Percentiles rank a stretch among this genome's conserved stretches.
Conservation (phyloP, 1,284 basidiomycete species). For the Leccinum ambiguum region DNA sequence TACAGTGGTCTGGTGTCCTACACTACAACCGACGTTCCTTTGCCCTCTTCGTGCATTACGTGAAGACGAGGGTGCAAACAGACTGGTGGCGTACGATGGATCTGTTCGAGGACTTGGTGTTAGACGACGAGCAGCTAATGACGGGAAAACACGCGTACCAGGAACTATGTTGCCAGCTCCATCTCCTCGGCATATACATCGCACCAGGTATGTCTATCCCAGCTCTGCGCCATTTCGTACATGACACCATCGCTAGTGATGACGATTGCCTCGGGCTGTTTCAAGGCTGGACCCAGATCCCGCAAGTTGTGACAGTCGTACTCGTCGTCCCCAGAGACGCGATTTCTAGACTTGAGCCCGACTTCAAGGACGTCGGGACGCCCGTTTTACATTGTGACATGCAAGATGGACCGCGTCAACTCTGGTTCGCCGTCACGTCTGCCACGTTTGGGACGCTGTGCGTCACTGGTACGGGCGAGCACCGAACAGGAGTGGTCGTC, state of each 20-base stretch:
- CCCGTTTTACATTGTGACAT: constrained; percentile 41
- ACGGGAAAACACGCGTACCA: constrained; percentile 37
- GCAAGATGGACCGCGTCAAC: constrained; percentile 21
- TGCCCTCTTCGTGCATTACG: constrained; percentile 38
- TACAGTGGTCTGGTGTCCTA: constrained; percentile 4
- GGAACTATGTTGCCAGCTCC: constrained; percentile 41
- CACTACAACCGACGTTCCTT: constrained; percentile 49
- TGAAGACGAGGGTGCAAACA: constrained; percentile 33
- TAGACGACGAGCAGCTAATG: constrained; percentile 30
- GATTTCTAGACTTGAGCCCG: constrained; percentile 20
- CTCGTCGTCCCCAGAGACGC: constrained; percentile 27
- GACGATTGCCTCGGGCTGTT: constrained; percentile 11
- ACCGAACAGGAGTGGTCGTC: constrained; percentile 23
- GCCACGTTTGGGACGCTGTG: constrained; percentile 37
- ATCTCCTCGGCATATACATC: constrained; percentile 32
- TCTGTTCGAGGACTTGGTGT: constrained; percentile 30
- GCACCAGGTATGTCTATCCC: constrained; percentile 6
- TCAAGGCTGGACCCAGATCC: constrained; percentile 22
- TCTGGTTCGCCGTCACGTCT: constrained; percentile 38
- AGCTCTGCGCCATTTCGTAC: not conserved
- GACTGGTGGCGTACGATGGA: constrained; percentile 37
- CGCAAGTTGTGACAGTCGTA: constrained; percentile 22
- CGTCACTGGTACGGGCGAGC: constrained; percentile 21
- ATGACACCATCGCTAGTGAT: not conserved
- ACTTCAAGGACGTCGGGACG: constrained; percentile 27